Base-by-base conservation (phyloP, 176 grass and related monocot species). In the Tillandsia leiboldiana region DNA sequence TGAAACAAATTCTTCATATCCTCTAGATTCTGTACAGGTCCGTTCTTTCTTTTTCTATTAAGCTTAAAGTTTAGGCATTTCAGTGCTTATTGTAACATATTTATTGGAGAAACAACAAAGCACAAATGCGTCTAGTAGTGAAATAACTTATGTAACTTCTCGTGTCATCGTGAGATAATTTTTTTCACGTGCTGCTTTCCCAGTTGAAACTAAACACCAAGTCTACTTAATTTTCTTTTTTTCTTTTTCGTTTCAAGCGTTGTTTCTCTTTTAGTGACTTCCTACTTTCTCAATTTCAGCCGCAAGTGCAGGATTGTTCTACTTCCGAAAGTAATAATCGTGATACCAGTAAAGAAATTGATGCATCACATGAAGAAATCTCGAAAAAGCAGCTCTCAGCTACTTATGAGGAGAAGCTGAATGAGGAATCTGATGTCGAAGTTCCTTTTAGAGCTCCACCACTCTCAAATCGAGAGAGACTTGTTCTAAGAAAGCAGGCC, bases 391-490 rank as follows among this genome's bases (percentile, higher is more conserved):
- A 42, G 63, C 59, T 28, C 52, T 28, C 47, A 61, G 13, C 54
- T 12, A 18, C 69, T 49, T 11, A 80, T 65, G 53, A 63, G 26
- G 42, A 26, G 68, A 79, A 70, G 26, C 69, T 69, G 9, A 53
- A 61, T 10, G 58, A 77, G 54, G 65, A 70, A 70, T 61, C 48
- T 83, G 20, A 13, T 75, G 10, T 70, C 67, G 77, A 82, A 64
- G 70, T 90, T 49, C 69, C 84, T 49, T 67, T 77, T 63, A 83
- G 42, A 75, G 70, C 82, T 75, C 26, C 73, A 51, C 79, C 89
- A 27, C 82, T 97, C n/a, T 85, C 86, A 81, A 97, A 97, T 74
- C 75, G 79, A 79, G 89, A 97, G 79, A 97, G 89, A 73, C 89
- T 92, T 18, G 9, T 92, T 69, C 74, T 97, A 73, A 88, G 93